A percentile compares a stretch with the other conserved stretches of the same genome.
phyloP scores from a whole-genome alignment of 768 basidiomycete species.

The Botryobasidium botryosum region DNA sequence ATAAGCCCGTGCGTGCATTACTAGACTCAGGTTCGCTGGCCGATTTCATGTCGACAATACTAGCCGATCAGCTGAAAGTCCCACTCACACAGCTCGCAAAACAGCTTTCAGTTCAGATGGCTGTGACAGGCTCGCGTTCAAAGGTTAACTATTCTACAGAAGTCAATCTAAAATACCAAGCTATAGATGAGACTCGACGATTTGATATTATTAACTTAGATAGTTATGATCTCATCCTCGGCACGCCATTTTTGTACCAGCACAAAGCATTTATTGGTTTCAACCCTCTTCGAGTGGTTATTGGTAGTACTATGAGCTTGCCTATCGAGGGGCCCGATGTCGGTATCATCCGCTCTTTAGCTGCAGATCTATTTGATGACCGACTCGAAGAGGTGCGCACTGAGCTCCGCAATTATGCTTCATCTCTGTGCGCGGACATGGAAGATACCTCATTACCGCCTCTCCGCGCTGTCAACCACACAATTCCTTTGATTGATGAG shows the following conservation, averaged over 20 bases:
- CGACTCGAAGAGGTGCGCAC: too few species aligned
- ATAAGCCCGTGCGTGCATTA: too few species aligned
- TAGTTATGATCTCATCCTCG: slow-evolving; percentile 25
- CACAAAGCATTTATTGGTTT: slow-evolving; percentile 9
- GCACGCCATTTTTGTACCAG: slow-evolving; percentile 7
- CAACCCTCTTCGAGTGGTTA: neutral
- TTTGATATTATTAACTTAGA: slow-evolving; percentile 27
- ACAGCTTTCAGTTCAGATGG: too few species aligned
- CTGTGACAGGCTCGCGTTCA: slow-evolving; percentile 26
- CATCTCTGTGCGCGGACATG: too few species aligned
- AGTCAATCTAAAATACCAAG: too few species aligned
- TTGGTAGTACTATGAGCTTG: neutral
- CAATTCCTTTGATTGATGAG: slow-evolving; percentile 1
- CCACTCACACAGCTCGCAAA: slow-evolving; percentile 19
- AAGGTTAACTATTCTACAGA: slow-evolving; percentile 20
- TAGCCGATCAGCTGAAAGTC: too few species aligned
- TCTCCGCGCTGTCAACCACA: too few species aligned
- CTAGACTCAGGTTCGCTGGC: too few species aligned
- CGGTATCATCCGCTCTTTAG: neutral
- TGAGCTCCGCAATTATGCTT: slow-evolving; percentile 1
- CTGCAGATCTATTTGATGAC: slow-evolving; percentile 2
- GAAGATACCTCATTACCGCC: too few species aligned
- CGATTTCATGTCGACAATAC: too few species aligned
- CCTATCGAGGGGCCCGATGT: neutral
- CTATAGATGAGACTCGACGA: too few species aligned